Percentiles rank a stretch among this genome's conserved stretches.
Conservation (phyloP, 169 alveolate species). For the Cryptosporidium bovis region DNA sequence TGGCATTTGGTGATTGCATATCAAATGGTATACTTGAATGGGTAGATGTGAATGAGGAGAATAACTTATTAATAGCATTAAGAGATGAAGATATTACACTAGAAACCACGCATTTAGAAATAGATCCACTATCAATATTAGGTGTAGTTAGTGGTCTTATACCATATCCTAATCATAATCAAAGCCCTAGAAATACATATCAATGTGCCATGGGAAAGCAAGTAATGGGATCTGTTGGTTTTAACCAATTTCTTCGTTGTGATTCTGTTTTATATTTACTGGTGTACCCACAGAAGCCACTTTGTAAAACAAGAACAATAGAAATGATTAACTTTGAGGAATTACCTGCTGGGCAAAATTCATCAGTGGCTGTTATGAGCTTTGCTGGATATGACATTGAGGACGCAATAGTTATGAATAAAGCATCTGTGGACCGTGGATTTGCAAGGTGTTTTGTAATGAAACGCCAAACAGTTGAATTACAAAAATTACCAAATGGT, state of each 20-base stretch:
- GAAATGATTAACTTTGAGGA: conserved; percentile 95
- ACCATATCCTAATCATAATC: conserved; percentile 99
- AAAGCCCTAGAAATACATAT: conserved; percentile 99
- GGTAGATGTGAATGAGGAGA: conserved; percentile 99
- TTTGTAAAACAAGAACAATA: conserved; percentile 96
- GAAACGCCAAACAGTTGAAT: conserved; percentile 83
- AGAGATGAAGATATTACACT: conserved; percentile 88
- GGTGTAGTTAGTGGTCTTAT: conserved; percentile 99
- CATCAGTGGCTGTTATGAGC: conserved; percentile 99
- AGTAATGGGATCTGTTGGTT: conserved; percentile 98
- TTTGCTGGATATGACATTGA: conserved; percentile 99
- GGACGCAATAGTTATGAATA: conserved; percentile 98
- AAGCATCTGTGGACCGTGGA: conserved; percentile 98
- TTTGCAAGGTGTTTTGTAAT: conserved; percentile 92
- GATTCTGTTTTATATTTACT: conserved; percentile 93
- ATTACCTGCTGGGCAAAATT: conserved; percentile 99
- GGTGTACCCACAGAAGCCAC: conserved; percentile 98
- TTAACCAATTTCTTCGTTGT: conserved; percentile 87
- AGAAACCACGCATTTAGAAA: conserved; percentile 98
- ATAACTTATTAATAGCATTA: conserved; percentile 95
- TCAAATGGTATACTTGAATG: conserved; percentile 95
- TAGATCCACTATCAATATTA: conserved; percentile 96
- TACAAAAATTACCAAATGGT: conserved; percentile 84
- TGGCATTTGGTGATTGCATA: conserved; percentile 88
- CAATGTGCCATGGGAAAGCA: conserved; percentile 99